Percentiles rank a stretch among this genome's conserved stretches.
phyloP scores from a whole-genome alignment of 257 asterid species.

The Paulownia fortunei region DNA sequence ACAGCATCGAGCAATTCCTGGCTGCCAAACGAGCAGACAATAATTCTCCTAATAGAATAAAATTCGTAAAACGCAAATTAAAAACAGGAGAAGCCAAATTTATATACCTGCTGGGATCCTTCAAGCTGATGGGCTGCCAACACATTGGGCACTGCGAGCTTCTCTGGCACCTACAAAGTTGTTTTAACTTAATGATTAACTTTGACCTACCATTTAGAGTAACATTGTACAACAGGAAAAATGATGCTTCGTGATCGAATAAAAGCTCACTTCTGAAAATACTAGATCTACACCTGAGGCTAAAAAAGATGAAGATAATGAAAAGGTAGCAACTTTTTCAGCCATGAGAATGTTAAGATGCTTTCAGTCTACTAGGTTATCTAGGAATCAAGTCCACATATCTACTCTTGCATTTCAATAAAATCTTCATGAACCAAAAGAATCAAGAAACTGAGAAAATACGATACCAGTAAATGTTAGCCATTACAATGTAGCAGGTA shows the following conservation, averaged over 20 bases:
- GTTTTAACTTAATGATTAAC: neutral
- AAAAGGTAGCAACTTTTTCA: neutral
- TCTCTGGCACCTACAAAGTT: slow-evolving; percentile 77
- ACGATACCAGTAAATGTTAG: no score
- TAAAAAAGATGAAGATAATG: neutral
- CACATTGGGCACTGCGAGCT: slow-evolving; percentile 98
- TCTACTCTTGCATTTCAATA: neutral
- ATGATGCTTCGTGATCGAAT: neutral
- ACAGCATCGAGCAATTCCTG: slow-evolving; percentile 95
- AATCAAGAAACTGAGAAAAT: neutral
- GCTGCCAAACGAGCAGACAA: slow-evolving; percentile 50
- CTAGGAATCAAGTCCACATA: neutral
- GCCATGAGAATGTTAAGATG: neutral
- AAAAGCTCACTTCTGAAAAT: neutral
- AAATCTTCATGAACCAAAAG: slow-evolving; percentile 3
- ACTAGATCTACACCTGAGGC: neutral
- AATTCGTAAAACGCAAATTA: neutral
- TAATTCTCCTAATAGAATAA: slow-evolving; percentile 17
- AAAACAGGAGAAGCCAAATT: neutral
- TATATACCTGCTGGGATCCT: slow-evolving; percentile 76
- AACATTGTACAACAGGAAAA: neutral
- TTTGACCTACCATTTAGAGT: neutral
- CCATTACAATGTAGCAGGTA: no score
- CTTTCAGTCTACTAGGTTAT: slow-evolving; percentile 7
- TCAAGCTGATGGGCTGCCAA: slow-evolving; percentile 81